Evolutionary conservation across 176 grass and related monocot genomes (phyloP), one percentile per base, ranked within the genome.

Genomic region (Hyparrhenia diplandra): DNA sequence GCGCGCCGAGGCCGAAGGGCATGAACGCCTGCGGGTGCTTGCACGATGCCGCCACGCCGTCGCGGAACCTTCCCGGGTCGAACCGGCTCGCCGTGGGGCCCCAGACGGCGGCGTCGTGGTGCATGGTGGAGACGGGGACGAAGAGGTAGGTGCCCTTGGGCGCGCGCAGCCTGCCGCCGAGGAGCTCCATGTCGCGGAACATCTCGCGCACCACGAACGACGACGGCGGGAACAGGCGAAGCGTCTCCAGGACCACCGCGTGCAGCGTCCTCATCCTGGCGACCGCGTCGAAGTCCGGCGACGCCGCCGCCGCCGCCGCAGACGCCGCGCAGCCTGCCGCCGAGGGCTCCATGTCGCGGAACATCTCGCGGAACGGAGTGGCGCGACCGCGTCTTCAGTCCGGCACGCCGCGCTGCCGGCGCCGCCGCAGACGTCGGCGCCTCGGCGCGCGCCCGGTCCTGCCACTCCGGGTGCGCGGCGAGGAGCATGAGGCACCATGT

Each of bases 401-500:
- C n/a, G n/a, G n/a, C n/a, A n/a, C n/a, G n/a, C n/a, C n/a, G n/a
- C n/a, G n/a, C n/a, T n/a, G n/a, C n/a, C 17, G 69, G 3, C 6
- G n/a, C 6, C n/a, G 17, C 41, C n/a, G 69, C 64, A 86, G 52
- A 90, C 76, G 11, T 86, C 86, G 73, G 60, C 2, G 76, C 84
- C 82, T 95, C 96, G 41, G 83, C 63, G 36, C 92, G 86, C 5
- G 87, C 88, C 17, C 88, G 84, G 3, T 71, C 51, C 75, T 95
- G 96, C 92, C 96, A 98, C 59, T 95, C 88, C 10, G 88, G 90
- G 57, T 98, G 74, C 23, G 84, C 69, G 8, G 90, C 90, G 34
- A 98, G 92, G 16, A 95, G 90, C 88, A 98, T 90, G 69, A 98
- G 79, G 67, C 96, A 93, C 96, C 92, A 98, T 6, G 88, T 87